Base-by-base conservation (phyloP, 257 asterid species). In the Paulownia fortunei region DNA sequence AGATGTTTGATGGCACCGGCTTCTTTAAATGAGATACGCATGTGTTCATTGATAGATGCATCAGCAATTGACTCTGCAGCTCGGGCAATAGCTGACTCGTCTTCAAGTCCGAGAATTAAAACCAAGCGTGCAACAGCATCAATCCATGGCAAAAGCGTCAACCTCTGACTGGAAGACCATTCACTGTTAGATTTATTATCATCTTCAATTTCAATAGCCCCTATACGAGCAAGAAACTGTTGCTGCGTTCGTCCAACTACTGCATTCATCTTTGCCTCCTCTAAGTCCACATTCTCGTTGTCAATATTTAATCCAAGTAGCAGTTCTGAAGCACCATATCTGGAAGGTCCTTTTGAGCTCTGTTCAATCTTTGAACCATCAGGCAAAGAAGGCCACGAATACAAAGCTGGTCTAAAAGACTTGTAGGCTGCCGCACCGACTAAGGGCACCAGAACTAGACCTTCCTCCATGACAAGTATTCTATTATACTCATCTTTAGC, bases 311-410 rank as follows among this genome's bases (percentile, higher is more conserved):
- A 77, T 71, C 97, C 98, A 9, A 93, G 89, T 24, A 93, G 88
- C 56, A 90, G 83, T 73, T 87, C 92, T 46, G 96, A 79, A 69
- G 97, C 97, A 69, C 96, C 98, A 71, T 74, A 94, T 84, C 83
- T 86, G 39, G 98, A 92, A 86, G 95, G 87, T 59, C 26, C 73
- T 80, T 84, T 90, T 54, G 91, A 73, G 70, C 65, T 85, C 80
- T 82, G 92, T 64, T 92, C 89, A 55, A 90, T 79, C 73, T 78
- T 73, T 7, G 98, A 86, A 26, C 98, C 98, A 81, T 93, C 97
- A 19, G 98, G 97, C 76, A 93, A 89, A 78, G 96, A 88, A 74
- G 97, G 97, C 94, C 93, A 91, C n/a, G 94, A 86, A 76, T 93
- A 72, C 60, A 90, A 81, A 81, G 89, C 58, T 19, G 97, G 97